phyloP scores from a whole-genome alignment of 2,329 filamentous ascomycete genomes.

The Pseudopyricularia cyperi region DNA sequence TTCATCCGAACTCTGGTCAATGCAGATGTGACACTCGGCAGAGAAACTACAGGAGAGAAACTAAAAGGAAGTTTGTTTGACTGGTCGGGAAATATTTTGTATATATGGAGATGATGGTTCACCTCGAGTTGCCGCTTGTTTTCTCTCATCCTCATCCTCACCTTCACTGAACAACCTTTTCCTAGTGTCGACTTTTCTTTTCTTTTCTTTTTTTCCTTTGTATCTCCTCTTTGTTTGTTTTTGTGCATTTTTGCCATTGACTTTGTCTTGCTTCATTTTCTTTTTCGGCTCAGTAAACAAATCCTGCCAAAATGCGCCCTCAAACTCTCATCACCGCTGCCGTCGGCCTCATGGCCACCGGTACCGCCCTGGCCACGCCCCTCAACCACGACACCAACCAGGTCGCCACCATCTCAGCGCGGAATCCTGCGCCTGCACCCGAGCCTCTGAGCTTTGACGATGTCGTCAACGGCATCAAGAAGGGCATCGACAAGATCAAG shows the following conservation, averaged over 20 bases:
- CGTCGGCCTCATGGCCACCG: not conserved
- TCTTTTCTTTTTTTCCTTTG: not conserved
- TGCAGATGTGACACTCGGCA: too few species aligned
- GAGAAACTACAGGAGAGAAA: not conserved
- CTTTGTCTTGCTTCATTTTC: not conserved
- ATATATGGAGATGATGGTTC: not conserved
- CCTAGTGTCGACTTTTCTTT: too few species aligned
- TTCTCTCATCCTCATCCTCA: not conserved
- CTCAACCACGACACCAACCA: not conserved
- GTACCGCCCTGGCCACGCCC: not conserved
- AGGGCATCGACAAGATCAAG: not conserved
- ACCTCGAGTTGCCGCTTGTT: not conserved
- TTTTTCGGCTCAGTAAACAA: not conserved
- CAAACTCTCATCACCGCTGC: not conserved
- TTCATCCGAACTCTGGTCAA: not conserved
- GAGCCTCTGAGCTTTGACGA: not conserved
- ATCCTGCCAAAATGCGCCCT: not conserved
- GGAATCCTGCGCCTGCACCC: too few species aligned
- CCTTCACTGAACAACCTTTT: not conserved
- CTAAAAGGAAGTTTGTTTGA: not conserved
- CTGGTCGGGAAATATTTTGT: not conserved
- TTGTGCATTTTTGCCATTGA: not conserved
- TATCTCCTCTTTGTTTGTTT: not conserved
- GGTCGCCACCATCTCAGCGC: not conserved
- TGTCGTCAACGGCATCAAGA: not conserved